Percentiles rank a stretch among this genome's conserved stretches.
Conservation (phyloP, 2,329 filamentous ascomycete species). For the Fusarium abutilonis region DNA sequence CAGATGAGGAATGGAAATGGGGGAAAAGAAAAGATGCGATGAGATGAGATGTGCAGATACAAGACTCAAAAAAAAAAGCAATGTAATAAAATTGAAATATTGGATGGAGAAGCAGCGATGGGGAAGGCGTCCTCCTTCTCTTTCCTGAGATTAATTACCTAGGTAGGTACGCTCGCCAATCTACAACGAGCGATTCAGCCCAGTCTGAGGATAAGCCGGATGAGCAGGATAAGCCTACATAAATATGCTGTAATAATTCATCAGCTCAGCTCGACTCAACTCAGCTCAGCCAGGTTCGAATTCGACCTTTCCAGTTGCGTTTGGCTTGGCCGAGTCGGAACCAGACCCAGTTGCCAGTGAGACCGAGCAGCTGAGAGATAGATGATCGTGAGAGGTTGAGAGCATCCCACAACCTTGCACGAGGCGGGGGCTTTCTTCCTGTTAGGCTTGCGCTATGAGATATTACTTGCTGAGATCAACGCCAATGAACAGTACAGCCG, state of each 20-base stretch:
- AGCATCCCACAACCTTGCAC: conserved; percentile 25
- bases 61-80: conserved; percentile 15
- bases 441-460: conserved; percentile 18
- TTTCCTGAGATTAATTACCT: conserved; percentile 16
- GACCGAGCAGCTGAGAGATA: conserved; percentile 25
- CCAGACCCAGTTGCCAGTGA: conserved; percentile 15
- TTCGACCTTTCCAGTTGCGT: conserved; percentile 20
- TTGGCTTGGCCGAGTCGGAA: background rate
- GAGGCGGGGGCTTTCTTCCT: conserved; percentile 4
- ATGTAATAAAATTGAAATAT: conserved; percentile 15
- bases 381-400: conserved; percentile 29
- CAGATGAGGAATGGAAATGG: conserved; percentile 21
- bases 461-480: conserved; percentile 24
- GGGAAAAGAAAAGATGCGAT: conserved; percentile 6
- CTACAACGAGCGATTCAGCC: conserved; percentile 20
- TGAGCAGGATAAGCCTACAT: too few species aligned
- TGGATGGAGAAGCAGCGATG: conserved; percentile 12
- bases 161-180: conserved; percentile 27
- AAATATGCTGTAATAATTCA: background rate
- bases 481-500: conserved; percentile 17
- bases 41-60: background rate
- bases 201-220: too few species aligned
- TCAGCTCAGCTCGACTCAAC: conserved; percentile 11
- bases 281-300: conserved; percentile 10
- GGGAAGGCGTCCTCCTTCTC: conserved; percentile 24